Evolutionary conservation across 1,284 basidiomycete species (phyloP).

Genomic region (Phellopilus nigrolimitatus): DNA sequence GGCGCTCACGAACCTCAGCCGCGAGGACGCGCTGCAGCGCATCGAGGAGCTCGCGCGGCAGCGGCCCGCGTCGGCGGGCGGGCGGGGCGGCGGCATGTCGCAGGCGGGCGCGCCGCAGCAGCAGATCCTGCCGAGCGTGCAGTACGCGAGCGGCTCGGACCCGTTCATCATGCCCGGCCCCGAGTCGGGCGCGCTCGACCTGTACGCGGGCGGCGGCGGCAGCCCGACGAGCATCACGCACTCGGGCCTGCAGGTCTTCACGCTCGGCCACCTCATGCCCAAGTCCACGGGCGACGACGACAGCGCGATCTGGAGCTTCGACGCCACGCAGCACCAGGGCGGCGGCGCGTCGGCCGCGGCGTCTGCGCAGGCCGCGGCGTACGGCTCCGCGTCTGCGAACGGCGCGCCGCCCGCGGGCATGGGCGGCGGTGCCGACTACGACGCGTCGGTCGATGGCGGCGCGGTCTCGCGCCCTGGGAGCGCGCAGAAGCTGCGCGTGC

Average conservation of each 20-base stretch:
- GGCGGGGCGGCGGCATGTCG: slow-evolving; percentile 21
- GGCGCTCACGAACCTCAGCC: slow-evolving; percentile 24
- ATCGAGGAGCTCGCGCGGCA: slow-evolving; percentile 46
- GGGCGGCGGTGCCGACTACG: slow-evolving; percentile 12
- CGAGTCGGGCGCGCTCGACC: slow-evolving; percentile 22
- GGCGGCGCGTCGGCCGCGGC: not conserved
- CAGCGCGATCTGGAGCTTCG: slow-evolving; percentile 57
- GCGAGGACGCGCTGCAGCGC: slow-evolving; percentile 46
- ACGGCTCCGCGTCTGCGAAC: slow-evolving; percentile 10
- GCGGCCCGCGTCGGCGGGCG: slow-evolving; percentile 33
- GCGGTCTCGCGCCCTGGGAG: slow-evolving; percentile 26
- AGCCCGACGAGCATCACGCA: slow-evolving; percentile 34
- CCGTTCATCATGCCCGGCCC: slow-evolving; percentile 36
- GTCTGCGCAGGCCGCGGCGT: not conserved
- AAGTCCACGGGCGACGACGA: slow-evolving; percentile 45
- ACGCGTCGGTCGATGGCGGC: slow-evolving; percentile 7
- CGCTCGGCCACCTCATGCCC: slow-evolving; percentile 75
- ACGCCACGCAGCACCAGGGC: slow-evolving; percentile 26
- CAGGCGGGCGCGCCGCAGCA: slow-evolving; percentile 11
- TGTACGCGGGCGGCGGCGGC: slow-evolving; percentile 21
- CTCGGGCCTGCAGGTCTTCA: slow-evolving; percentile 75
- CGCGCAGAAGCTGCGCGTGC: slow-evolving; percentile 53
- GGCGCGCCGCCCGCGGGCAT: slow-evolving; percentile 2
- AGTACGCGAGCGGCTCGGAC: slow-evolving; percentile 29
- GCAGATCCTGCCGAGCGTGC: slow-evolving; percentile 21